Evolutionary conservation across 2,329 filamentous ascomycete genomes (phyloP).

Genomic region (Akanthomyces dipterigenus): DNA sequence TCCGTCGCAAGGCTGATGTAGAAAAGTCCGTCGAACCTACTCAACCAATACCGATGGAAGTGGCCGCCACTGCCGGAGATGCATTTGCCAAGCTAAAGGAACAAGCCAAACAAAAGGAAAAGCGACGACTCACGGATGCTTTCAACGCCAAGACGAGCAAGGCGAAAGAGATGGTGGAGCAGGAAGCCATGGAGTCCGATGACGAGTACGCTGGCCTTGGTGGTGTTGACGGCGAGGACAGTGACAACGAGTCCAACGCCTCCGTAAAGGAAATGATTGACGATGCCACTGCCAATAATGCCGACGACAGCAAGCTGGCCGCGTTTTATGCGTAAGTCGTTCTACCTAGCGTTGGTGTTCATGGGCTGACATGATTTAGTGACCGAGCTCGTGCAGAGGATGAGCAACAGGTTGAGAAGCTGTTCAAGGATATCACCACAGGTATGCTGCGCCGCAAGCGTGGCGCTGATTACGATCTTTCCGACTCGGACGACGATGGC

Average conservation of each 20-base stretch:
- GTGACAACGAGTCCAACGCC: conserved; percentile 63
- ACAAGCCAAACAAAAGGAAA: conserved; percentile 49
- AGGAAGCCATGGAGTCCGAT: conserved; percentile 94
- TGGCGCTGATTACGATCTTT: conserved; percentile 74
- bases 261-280: conserved; percentile 84
- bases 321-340: conserved; percentile 80
- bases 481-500: conserved; percentile 84
- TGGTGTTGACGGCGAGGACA: conserved; percentile 81
- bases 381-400: conserved; percentile 74
- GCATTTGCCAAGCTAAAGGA: conserved; percentile 69
- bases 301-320: conserved; percentile 73
- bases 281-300: conserved; percentile 69
- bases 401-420: conserved; percentile 81
- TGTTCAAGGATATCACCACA: conserved; percentile 88
- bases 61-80: neutral
- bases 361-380: conserved; percentile 33
- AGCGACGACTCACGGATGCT: conserved; percentile 41
- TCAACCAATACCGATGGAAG: neutral
- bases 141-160: conserved; percentile 85
- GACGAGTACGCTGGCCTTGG: conserved; percentile 96
- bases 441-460: conserved; percentile 81
- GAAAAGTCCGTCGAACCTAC: conserved; percentile 17
- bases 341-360: conserved; percentile 14
- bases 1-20: conserved; percentile 37
- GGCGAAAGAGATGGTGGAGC: conserved; percentile 80